phyloP scores from a whole-genome alignment of 2,329 filamentous ascomycete species.

The Alternaria gansuensis region DNA sequence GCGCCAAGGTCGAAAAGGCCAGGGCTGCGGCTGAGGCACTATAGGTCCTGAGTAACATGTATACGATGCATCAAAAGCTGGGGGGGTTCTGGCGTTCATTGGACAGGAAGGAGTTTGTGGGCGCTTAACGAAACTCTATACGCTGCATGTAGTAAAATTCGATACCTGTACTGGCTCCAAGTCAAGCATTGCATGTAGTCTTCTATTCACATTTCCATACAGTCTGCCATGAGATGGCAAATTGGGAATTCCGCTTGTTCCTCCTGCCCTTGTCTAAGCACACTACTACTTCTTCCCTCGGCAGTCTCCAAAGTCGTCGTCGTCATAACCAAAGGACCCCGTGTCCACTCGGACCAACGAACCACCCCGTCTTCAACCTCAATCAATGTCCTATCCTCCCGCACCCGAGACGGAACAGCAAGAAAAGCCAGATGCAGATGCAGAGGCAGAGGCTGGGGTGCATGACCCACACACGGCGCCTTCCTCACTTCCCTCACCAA shows the following conservation, averaged over 20 bases:
- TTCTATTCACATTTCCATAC: background rate
- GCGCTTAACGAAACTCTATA: slow-evolving; percentile 17
- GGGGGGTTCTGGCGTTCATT: slow-evolving; percentile 25
- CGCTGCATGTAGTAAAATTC: slow-evolving; percentile 14
- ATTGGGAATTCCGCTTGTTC: slow-evolving; percentile 7
- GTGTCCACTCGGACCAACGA: background rate
- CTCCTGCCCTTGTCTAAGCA: background rate
- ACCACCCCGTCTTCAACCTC: slow-evolving; percentile 1
- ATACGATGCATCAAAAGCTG: slow-evolving; percentile 24
- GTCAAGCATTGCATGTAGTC: background rate
- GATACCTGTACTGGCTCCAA: slow-evolving; percentile 8
- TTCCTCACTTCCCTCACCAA: slow-evolving; percentile 26
- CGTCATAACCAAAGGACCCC: slow-evolving; percentile 11
- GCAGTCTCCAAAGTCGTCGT: background rate
- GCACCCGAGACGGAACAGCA: background rate
- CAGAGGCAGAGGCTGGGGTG: background rate
- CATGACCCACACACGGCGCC: slow-evolving; percentile 2
- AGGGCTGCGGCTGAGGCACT: slow-evolving; percentile 46
- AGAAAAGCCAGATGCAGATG: background rate
- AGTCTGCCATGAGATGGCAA: slow-evolving; percentile 14
- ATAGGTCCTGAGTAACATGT: slow-evolving; percentile 14
- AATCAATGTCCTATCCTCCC: slow-evolving; percentile 10
- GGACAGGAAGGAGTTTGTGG: slow-evolving; percentile 21
- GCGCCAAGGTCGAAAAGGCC: slow-evolving; percentile 81
- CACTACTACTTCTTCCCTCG: background rate